Conservation (phyloP, 2,329 filamentous ascomycete genomes). For the Graphiopsis chlorocephala region DNA sequence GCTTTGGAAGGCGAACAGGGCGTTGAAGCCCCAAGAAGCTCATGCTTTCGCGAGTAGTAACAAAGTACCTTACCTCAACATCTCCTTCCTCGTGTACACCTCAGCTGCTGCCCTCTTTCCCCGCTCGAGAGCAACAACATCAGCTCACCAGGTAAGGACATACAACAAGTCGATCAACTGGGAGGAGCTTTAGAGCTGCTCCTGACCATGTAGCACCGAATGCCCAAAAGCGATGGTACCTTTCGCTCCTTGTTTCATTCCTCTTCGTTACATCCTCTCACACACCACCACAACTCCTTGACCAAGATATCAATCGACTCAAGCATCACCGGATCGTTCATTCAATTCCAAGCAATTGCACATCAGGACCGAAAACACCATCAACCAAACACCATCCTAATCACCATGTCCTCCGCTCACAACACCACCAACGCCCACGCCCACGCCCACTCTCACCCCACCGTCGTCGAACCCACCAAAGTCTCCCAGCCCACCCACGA, state of each 20-base stretch:
- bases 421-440: neutral
- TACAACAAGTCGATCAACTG: neutral
- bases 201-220: neutral
- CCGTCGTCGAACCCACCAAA: slow-evolving; percentile 14
- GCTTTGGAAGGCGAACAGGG: neutral
- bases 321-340: neutral
- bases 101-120: neutral
- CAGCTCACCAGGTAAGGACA: neutral
- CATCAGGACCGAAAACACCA: neutral
- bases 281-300: neutral
- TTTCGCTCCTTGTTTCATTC: neutral
- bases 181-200: neutral
- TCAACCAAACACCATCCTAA: neutral
- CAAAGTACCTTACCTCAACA: neutral
- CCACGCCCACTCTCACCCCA: neutral
- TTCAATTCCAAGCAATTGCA: neutral
- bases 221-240: neutral
- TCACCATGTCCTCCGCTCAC: neutral
- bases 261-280: neutral
- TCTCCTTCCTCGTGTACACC: neutral
- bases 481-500: slow-evolving; percentile 12
- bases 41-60: no score
- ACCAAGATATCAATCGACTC: neutral
- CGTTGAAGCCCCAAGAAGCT: neutral
- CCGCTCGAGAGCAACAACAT: slow-evolving; percentile 12